Conservation (phyloP, 805 yeast genomes). For the Kregervanrija pseudodelftensis region DNA sequence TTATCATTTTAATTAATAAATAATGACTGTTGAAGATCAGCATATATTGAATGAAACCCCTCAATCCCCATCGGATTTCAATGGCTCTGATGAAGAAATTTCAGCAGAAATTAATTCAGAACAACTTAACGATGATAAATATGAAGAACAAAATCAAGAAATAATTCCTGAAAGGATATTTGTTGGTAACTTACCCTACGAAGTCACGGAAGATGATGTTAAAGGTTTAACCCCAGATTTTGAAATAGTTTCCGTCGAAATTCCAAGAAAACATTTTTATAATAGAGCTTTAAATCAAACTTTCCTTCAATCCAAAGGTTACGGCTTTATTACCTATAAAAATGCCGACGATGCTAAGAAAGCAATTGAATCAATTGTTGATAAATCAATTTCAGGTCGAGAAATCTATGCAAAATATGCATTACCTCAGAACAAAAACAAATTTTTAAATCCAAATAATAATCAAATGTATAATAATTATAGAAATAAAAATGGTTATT, state of each 20-base stretch:
- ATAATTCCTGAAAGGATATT: conserved; percentile 38
- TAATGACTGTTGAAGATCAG: conserved; percentile 4
- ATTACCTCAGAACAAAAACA: conserved; percentile 30
- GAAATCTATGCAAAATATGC: conserved; percentile 48
- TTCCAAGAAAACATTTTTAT: conserved; percentile 24
- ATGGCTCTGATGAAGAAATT: neutral
- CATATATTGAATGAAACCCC: no score
- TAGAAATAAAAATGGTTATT: conserved; percentile 2
- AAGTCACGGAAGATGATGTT: conserved; percentile 39
- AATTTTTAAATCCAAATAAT: neutral
- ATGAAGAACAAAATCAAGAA: conserved; percentile 8
- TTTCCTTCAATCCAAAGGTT: conserved; percentile 25
- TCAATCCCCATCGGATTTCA: no score
- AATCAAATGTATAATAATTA: conserved; percentile 2
- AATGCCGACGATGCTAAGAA: conserved; percentile 54
- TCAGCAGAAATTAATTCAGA: neutral
- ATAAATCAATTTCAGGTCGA: conserved; percentile 26
- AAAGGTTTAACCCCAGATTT: conserved; percentile 31
- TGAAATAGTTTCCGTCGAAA: conserved; percentile 26
- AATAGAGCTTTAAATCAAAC: conserved; percentile 17
- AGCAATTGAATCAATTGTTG: conserved; percentile 41
- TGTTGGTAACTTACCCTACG: conserved; percentile 39
- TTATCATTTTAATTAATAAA: neutral
- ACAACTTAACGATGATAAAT: no score
- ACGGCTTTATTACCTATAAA: conserved; percentile 50